phyloP scores from a whole-genome alignment of 2,329 filamentous ascomycete species.

The Colletotrichum siamense region DNA sequence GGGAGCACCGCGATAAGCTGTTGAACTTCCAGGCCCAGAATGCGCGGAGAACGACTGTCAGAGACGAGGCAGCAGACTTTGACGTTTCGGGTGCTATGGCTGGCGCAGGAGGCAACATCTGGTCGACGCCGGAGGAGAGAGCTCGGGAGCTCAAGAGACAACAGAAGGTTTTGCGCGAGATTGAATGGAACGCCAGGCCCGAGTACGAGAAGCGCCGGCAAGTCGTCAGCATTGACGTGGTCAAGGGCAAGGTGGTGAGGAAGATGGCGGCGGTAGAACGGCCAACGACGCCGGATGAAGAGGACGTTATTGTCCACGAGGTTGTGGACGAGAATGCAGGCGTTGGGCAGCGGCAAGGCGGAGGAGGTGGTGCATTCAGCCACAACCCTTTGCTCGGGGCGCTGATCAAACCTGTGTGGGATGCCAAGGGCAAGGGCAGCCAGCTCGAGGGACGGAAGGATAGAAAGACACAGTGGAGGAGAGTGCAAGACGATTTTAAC shows the following conservation, averaged over 20 bases:
- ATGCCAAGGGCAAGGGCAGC: constrained; percentile 56
- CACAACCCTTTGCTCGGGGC: constrained; percentile 71
- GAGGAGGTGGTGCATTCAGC: constrained; percentile 66
- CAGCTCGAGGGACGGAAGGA: constrained; percentile 48
- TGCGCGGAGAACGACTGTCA: constrained; percentile 80
- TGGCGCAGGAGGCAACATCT: constrained; percentile 67
- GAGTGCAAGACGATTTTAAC: constrained; percentile 65
- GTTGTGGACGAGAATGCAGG: constrained; percentile 31
- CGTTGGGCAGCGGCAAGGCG: constrained; percentile 12
- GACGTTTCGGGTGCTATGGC: constrained; percentile 53
- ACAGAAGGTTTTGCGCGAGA: constrained; percentile 81
- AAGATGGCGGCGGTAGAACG: constrained; percentile 70
- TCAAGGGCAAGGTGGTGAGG: constrained; percentile 76
- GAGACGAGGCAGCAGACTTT: constrained; percentile 79
- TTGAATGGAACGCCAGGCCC: constrained; percentile 84
- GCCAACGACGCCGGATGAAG: constrained; percentile 56
- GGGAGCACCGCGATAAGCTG: constrained; percentile 81
- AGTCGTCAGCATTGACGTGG: constrained; percentile 84
- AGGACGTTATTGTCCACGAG: constrained; percentile 21
- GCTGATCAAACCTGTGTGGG: constrained; percentile 68
- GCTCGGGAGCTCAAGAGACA: constrained; percentile 85
- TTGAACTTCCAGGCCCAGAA: constrained; percentile 87
- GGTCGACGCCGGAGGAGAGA: constrained; percentile 83
- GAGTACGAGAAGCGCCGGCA: constrained; percentile 90
- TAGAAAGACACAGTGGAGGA: constrained; percentile 56